These are phyloP conservation scores for Nicotiana sylvestris DNA, from an alignment of 257 asterid species.

Conservation along the genomic window DNA sequence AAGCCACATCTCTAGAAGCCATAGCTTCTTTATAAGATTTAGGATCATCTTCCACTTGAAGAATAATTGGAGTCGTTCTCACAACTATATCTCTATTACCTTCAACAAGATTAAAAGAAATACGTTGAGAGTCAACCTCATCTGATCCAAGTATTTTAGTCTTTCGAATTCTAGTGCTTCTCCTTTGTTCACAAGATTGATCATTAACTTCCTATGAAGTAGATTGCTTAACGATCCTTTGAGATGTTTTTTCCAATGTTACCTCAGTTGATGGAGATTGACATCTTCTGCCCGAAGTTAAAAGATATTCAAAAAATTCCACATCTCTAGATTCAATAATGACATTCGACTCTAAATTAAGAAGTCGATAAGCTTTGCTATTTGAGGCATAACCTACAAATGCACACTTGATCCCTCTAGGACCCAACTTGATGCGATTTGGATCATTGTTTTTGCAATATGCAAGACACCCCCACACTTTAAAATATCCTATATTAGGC, in stretches of 20 bases:
- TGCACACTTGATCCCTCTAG: not conserved
- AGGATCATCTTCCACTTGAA: not conserved
- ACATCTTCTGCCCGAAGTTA: not conserved
- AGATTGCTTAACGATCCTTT: not conserved
- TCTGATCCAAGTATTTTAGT: not conserved
- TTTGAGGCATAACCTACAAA: not conserved
- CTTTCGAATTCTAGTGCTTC: not conserved
- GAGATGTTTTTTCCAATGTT: not conserved
- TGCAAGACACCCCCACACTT: not conserved
- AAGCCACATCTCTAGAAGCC: not conserved
- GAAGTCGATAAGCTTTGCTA: too few species aligned
- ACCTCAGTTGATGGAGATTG: not conserved
- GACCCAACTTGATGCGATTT: not conserved
- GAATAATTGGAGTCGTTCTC: not conserved
- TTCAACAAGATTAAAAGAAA: not conserved
- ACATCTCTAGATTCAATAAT: too few species aligned
- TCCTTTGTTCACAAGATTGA: not conserved
- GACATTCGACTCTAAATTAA: too few species aligned
- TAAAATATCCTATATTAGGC: not conserved
- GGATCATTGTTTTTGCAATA: not conserved
- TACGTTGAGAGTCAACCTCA: not conserved
- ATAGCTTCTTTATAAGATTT: not conserved
- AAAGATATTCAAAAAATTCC: too few species aligned
- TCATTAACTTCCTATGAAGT: not conserved
- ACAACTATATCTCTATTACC: not conserved